Base-by-base conservation (phyloP, 257 asterid genomes). In the Solanum pimpinellifolium region DNA sequence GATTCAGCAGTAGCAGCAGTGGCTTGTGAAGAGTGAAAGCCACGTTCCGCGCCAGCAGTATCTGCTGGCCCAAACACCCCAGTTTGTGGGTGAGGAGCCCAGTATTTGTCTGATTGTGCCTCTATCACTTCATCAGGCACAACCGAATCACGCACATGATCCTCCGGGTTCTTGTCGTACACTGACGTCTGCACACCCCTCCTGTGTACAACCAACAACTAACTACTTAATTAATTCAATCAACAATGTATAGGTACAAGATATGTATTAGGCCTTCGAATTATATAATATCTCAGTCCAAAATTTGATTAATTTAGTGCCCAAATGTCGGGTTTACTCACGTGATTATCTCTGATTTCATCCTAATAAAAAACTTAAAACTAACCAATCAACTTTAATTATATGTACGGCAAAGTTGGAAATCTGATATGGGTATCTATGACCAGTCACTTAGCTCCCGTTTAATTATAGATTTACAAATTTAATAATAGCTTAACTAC, bases 31-130 rank as follows among this genome's bases (percentile, higher is more conserved):
- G 44, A 6, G 18, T 49, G 91, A 18, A 89, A 83, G 21, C 87
- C 87, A 33, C 86, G 42, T 31, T 89, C 92, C 7, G 59, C 90
- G 33, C 87, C 88, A 3, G 85, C 37, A 87, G 90, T 90, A 49
- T 94, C 86, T 3, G 7, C 44, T 46, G 99, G 99, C 75, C 96
- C 95, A 46, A 97, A 97, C 77, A 96, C 98, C 65, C 99, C 98
- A 0, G 98, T 96, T 81, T 91, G 85, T 59, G 98, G 99, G 89
- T 96, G 97, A 12, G 99, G 99, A 78, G 84, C 90, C 99, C 99
- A 97, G 91, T 93, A 96, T 16, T 91, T 65, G 9, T 89, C 96
- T 0, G 96, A 90, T 23, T 87, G 90, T 46, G 89, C 41, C 11
- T 90, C 86, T 88, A 93, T 94, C 52, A 93, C 91, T 75, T 94